Base-by-base conservation (phyloP, 2,329 filamentous ascomycete species). In the Canariomyces notabilis region DNA sequence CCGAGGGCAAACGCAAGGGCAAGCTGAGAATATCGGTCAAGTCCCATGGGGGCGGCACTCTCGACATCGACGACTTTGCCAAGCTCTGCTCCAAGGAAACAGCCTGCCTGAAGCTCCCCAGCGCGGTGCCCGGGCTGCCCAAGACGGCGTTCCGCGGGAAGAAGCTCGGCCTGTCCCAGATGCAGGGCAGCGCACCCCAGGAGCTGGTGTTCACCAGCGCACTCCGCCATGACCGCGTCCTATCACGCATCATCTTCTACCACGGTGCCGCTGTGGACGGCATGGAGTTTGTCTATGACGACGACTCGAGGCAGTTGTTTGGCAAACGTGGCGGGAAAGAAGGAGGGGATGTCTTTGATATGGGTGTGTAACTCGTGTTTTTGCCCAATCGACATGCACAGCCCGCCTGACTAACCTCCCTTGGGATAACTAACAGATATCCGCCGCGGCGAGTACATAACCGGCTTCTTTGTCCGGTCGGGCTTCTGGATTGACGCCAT, bases 251-350 rank as follows among this genome's bases (percentile, higher is more conserved):
- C 46, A 77, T 81, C 49, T 74, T 95, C 12, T 94, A 89, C 60
- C 83, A 89, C 57, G 89, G 87, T 2, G 71, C 74, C 48, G 84
- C 84, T 4, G 62, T 97, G 11, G 85, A 95, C 62, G 93, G 93
- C 0, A 66, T 98, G 16, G 91, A 97, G 64, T 97, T 98, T 65
- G 75, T 87, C 49, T 97, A 95, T 61, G 91, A 97, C 59, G 89
- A 97, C 64, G 77, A 79, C 14, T 85, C 87, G 1, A 85, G 75
- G 44, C 89, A 96, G 62, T 65, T 96, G 3, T 94, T 98, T 70
- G 93, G 93, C 33, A 90, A 88, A 60, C 75, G 77, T 44, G 85
- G 85, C 11, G 86, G 84, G 6, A 83, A 83, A 52, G 68, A 76
- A 19, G 81, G 80, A 2, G 83, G 84, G 1, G 82, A 85, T 59